phyloP scores from a whole-genome alignment of 2,329 filamentous ascomycete species.

The Fusarium solani-melongenae region DNA sequence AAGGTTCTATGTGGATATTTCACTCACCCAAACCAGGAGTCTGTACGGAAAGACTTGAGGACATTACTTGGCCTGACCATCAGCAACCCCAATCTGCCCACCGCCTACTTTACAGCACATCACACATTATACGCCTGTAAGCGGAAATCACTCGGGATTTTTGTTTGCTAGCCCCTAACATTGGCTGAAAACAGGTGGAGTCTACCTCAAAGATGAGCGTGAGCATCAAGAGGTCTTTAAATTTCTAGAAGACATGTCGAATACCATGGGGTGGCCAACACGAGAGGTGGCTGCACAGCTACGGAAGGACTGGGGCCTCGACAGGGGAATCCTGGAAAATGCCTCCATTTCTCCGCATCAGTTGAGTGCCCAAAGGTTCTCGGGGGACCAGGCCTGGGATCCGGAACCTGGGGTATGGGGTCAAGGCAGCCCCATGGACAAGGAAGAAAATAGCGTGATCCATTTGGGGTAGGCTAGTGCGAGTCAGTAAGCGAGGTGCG shows the following conservation, averaged over 20 bases:
- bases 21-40: conserved; percentile 21
- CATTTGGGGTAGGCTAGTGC: not conserved
- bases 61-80: conserved; percentile 41
- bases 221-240: conserved; percentile 22
- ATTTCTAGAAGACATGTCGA: conserved; percentile 26
- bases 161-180: not conserved
- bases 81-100: conserved; percentile 40
- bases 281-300: conserved; percentile 17
- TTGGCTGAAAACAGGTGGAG: conserved; percentile 14
- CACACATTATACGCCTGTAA: conserved; percentile 42
- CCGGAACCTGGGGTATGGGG: conserved; percentile 14
- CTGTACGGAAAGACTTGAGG: conserved; percentile 37
- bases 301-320: conserved; percentile 21
- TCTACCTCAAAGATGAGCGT: conserved; percentile 18
- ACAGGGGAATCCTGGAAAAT: conserved; percentile 12
- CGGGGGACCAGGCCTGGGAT: conserved; percentile 14
- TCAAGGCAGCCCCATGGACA: not conserved
- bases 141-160: not conserved
- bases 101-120: conserved; percentile 41
- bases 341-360: conserved; percentile 14
- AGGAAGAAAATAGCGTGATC: not conserved
- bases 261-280: conserved; percentile 29
- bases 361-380: not conserved
- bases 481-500: conserved; percentile 1
- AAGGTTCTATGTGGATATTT: no score